A percentile compares a stretch with the other conserved stretches of the same genome.
phyloP scores from a whole-genome alignment of 108 stramenopile species.

The Stephanodiscus triporus region DNA sequence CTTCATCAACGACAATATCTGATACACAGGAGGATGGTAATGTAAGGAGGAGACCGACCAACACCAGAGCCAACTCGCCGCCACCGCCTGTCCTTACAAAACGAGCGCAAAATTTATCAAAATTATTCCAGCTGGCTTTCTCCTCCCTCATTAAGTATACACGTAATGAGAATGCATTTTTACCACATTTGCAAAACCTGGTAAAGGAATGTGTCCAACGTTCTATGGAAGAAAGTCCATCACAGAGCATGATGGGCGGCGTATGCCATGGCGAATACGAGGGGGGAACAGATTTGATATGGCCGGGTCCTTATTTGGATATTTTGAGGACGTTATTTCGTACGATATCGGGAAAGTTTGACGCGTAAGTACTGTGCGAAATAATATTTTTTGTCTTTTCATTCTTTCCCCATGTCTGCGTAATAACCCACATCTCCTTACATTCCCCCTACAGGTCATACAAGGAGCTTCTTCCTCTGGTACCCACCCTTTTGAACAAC shows the following conservation, averaged over 20 bases:
- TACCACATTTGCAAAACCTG: constrained; percentile 82
- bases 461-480: constrained; percentile 77
- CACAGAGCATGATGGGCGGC: constrained; percentile 3
- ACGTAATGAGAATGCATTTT: constrained; percentile 86
- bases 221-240: constrained; percentile 42
- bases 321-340: constrained; percentile 86
- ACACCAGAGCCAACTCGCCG: background rate
- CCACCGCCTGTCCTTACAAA: constrained; percentile 10
- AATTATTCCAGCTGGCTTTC: constrained; percentile 76
- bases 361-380: constrained; percentile 51
- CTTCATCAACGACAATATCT: background rate
- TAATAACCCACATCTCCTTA: background rate
- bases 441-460: constrained; percentile 50
- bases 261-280: background rate
- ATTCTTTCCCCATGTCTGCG: background rate
- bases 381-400: background rate
- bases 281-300: constrained; percentile 35
- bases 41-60: too few relatives aligned
- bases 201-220: constrained; percentile 68
- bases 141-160: constrained; percentile 84
- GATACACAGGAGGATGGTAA: too few relatives aligned
- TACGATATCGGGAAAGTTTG: constrained; percentile 93
- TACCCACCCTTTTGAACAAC: constrained; percentile 82
- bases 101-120: constrained; percentile 45
- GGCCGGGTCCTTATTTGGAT: constrained; percentile 81